Evolutionary conservation across 208 protist species (phyloP).

Genomic region (Spongospora subterranea): DNA sequence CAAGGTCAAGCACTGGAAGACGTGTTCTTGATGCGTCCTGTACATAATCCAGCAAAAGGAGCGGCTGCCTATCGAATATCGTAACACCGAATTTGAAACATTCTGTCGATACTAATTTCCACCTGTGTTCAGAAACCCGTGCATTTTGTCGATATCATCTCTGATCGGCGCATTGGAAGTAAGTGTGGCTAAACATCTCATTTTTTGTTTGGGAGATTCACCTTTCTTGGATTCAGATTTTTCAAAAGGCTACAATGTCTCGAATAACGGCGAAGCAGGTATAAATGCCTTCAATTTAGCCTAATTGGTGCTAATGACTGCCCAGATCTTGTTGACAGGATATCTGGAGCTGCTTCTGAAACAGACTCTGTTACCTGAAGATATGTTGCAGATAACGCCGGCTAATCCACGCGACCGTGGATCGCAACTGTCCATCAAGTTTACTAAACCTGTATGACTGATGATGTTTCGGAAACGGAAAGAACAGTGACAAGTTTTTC

Average conservation of each 20-base stretch:
- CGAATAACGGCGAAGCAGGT: constrained; percentile 3
- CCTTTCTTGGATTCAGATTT: neutral
- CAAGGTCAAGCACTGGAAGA: neutral
- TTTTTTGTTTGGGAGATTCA: neutral
- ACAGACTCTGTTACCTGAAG: neutral
- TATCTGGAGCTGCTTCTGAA: neutral
- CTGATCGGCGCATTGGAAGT: neutral
- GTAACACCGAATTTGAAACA: neutral
- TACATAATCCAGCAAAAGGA: neutral
- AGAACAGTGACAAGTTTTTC: neutral
- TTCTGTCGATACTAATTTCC: neutral
- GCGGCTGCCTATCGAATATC: neutral
- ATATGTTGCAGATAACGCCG: neutral
- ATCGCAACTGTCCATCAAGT: constrained; percentile 20
- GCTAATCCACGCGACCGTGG: neutral
- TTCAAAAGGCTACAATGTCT: constrained; percentile 13
- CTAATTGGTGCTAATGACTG: neutral
- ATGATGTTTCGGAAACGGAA: neutral
- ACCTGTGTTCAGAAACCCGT: neutral
- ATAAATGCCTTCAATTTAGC: neutral
- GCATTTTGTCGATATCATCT: neutral
- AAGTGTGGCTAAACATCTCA: neutral
- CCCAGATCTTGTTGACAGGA: neutral
- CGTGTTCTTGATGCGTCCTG: neutral
- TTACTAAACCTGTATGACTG: neutral